Percentiles rank a stretch among this genome's conserved stretches.
phyloP scores from a whole-genome alignment of 1,284 basidiomycete genomes.

The Rhodofomes roseus region DNA sequence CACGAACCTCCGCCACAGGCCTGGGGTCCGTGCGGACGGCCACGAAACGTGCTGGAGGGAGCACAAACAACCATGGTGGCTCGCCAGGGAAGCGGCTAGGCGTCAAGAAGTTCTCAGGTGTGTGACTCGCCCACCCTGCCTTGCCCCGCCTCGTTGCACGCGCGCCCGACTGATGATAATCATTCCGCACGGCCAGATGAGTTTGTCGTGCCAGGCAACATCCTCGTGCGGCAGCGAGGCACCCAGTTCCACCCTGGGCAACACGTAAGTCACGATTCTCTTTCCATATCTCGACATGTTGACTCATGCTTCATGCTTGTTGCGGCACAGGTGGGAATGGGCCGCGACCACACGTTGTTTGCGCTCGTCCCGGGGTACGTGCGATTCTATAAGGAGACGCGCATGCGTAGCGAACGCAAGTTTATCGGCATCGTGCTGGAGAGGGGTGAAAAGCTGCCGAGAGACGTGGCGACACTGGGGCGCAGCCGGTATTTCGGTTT shows the following conservation, averaged over 20 bases:
- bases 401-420: conserved; percentile 66
- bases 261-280: conserved; percentile 53
- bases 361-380: conserved; percentile 87
- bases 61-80: conserved; percentile 86
- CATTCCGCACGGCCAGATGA: conserved; percentile 54
- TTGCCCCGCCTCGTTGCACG: conserved; percentile 2
- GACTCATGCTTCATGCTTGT: conserved; percentile 2
- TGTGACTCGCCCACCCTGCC: conserved; percentile 18
- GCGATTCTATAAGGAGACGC: conserved; percentile 82
- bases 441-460: conserved; percentile 78
- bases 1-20: neutral
- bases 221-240: conserved; percentile 90
- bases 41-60: conserved; percentile 92
- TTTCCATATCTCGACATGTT: conserved; percentile 1
- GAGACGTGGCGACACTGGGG: conserved; percentile 69
- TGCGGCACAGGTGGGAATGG: conserved; percentile 71
- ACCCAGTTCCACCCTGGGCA: conserved; percentile 88
- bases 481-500: conserved; percentile 76
- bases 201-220: conserved; percentile 87
- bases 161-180: conserved; percentile 1
- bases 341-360: conserved; percentile 90
- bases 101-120: conserved; percentile 92
- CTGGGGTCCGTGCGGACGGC: conserved; percentile 81
- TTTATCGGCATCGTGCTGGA: conserved; percentile 82
- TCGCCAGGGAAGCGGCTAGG: conserved; percentile 90